These are phyloP conservation scores for Trichoderma semiorbis DNA, from an alignment of 2,329 filamentous ascomycete genomes.

Conservation along the genomic window DNA sequence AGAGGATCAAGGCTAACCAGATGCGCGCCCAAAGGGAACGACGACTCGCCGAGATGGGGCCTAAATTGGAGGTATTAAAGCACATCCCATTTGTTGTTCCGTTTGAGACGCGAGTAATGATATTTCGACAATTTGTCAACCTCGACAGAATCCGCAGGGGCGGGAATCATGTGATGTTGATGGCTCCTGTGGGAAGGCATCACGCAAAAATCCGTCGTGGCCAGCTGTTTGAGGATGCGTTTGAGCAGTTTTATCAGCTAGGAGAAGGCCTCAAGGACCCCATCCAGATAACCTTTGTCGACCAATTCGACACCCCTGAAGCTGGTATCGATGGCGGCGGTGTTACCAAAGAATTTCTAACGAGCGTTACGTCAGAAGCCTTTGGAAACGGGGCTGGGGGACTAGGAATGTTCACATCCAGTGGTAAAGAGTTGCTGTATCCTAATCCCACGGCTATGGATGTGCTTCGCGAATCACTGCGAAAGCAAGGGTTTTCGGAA, in stretches of 20 bases:
- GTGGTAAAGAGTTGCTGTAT: slow-evolving; percentile 81
- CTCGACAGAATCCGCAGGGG: slow-evolving; percentile 53
- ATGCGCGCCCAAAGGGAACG: slow-evolving; percentile 65
- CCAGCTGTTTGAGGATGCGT: slow-evolving; percentile 81
- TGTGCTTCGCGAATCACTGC: slow-evolving; percentile 59
- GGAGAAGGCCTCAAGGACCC: slow-evolving; percentile 86
- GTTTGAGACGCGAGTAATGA: slow-evolving; percentile 84
- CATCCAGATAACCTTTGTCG: slow-evolving; percentile 94
- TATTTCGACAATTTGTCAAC: slow-evolving; percentile 89
- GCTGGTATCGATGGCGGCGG: slow-evolving; percentile 96
- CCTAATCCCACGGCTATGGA: slow-evolving; percentile 80
- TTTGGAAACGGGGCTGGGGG: slow-evolving; percentile 55
- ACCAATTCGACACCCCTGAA: slow-evolving; percentile 80
- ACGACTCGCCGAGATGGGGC: slow-evolving; percentile 73
- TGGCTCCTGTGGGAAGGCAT: slow-evolving; percentile 52
- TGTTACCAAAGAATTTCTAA: slow-evolving; percentile 96
- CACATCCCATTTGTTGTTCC: slow-evolving; percentile 98
- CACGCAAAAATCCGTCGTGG: slow-evolving; percentile 77
- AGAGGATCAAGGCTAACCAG: slow-evolving; percentile 61
- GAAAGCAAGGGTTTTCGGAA: slow-evolving; percentile 49
- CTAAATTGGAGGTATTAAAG: slow-evolving; percentile 82
- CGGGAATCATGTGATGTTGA: slow-evolving; percentile 19
- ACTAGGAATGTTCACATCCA: slow-evolving; percentile 70
- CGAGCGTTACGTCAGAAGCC: slow-evolving; percentile 79
- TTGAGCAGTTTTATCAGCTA: slow-evolving; percentile 74